Evolutionary conservation across 2,329 filamentous ascomycete genomes (phyloP).

Genomic region (Fusarium torulosum): DNA sequence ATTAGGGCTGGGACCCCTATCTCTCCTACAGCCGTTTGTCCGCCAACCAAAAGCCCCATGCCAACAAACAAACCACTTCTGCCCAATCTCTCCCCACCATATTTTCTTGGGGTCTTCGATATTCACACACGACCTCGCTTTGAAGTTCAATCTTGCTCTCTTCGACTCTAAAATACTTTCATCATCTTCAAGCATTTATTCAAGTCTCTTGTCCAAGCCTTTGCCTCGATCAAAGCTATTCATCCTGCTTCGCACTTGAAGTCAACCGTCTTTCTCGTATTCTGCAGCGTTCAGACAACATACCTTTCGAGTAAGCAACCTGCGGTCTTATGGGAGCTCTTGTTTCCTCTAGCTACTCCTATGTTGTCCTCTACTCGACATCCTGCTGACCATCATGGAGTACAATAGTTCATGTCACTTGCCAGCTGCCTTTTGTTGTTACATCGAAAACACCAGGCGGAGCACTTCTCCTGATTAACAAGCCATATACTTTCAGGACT

Average conservation of each 20-base stretch:
- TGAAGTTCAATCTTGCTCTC: background rate
- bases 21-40: background rate
- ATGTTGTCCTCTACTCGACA: background rate
- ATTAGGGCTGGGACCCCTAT: background rate
- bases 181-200: too few species aligned
- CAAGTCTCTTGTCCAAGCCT: background rate
- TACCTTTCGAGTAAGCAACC: background rate
- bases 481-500: background rate
- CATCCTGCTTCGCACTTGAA: background rate
- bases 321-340: accelerated
- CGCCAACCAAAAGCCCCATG: background rate
- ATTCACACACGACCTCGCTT: background rate
- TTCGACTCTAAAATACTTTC: background rate
- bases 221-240: background rate
- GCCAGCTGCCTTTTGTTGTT: background rate
- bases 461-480: background rate
- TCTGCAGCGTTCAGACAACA: too few species aligned
- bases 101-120: background rate
- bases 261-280: background rate
- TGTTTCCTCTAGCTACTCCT: background rate
- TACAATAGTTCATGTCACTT: background rate
- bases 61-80: background rate
- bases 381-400: background rate
- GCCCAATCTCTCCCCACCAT: background rate
- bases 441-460: background rate